Conservation (phyloP, 1,139 yeast genomes). For the Geotrichum fermentans region DNA sequence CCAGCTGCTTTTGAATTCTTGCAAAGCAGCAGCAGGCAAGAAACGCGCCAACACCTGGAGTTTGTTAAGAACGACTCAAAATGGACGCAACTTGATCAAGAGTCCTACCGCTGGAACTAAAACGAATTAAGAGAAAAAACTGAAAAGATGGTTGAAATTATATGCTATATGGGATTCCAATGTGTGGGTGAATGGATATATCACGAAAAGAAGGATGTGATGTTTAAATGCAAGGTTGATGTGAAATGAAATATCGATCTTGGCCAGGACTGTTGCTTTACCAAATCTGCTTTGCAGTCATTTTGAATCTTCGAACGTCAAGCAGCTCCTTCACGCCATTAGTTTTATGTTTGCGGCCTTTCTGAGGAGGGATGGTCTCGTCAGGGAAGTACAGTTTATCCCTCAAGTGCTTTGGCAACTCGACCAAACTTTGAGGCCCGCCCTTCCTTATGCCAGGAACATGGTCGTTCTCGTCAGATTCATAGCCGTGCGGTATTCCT, state of each 20-base stretch:
- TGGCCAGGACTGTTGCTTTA: no score
- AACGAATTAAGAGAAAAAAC: no score
- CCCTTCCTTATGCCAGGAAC: slow-evolving; percentile 29
- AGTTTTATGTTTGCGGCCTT: slow-evolving; percentile 22
- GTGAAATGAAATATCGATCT: no score
- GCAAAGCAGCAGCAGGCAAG: not conserved
- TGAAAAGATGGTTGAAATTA: no score
- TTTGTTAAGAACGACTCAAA: no score
- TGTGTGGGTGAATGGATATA: no score
- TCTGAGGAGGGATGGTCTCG: slow-evolving; percentile 26
- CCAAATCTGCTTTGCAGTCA: slow-evolving; percentile 88
- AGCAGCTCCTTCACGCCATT: slow-evolving; percentile 38
- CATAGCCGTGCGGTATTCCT: slow-evolving; percentile 19
- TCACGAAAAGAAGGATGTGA: no score
- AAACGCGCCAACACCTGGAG: no score
- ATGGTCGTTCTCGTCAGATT: slow-evolving; percentile 23
- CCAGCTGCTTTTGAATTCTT: slow-evolving; percentile 17
- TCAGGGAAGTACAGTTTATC: slow-evolving; percentile 35
- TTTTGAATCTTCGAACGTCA: slow-evolving; percentile 66
- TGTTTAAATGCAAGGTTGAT: no score
- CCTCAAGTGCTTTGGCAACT: slow-evolving; percentile 39
- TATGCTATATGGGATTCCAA: no score
- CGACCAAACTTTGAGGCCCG: slow-evolving; percentile 38
- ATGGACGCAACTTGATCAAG: no score
- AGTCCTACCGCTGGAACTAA: no score